Percentiles rank a stretch among this genome's conserved stretches.
Conservation (phyloP, 2,329 filamentous ascomycete species). For the Talaromyces sp. region DNA sequence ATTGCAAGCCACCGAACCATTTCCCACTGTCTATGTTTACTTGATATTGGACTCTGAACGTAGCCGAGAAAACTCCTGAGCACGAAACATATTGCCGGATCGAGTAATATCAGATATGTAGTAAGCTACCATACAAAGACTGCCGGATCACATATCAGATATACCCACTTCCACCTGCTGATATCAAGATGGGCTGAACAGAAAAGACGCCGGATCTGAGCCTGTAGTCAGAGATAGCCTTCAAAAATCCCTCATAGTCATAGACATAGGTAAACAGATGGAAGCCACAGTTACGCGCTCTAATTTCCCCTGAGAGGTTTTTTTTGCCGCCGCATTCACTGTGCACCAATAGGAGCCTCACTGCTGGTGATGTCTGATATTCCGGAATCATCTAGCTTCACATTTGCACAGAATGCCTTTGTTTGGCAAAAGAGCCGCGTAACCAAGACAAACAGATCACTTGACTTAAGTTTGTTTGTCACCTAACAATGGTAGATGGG, state of each 20-base stretch:
- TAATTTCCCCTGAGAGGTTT: constrained; percentile 4
- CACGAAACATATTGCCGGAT: background rate
- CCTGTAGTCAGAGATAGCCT: background rate
- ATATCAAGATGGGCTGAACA: background rate
- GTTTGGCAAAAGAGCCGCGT: background rate
- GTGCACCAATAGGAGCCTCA: constrained; percentile 3
- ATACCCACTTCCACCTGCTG: background rate
- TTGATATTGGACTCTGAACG: background rate
- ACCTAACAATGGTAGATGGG: background rate
- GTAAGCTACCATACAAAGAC: background rate
- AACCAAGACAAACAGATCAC: background rate
- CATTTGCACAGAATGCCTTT: constrained; percentile 1
- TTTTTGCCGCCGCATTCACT: constrained; percentile 7
- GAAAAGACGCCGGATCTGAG: background rate
- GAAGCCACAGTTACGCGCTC: background rate
- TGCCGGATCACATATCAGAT: background rate
- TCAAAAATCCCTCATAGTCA: background rate
- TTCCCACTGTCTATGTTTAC: background rate
- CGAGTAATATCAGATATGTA: background rate
- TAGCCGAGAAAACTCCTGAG: background rate
- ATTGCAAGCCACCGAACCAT: background rate
- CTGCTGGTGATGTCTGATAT: background rate
- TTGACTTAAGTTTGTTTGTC: background rate
- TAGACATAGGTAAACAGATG: background rate
- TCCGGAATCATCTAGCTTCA: constrained; percentile 9